These are phyloP conservation scores for Penicillium cataractarum DNA, from an alignment of 495 filamentous ascomycete genomes.

Conservation along the genomic window DNA sequence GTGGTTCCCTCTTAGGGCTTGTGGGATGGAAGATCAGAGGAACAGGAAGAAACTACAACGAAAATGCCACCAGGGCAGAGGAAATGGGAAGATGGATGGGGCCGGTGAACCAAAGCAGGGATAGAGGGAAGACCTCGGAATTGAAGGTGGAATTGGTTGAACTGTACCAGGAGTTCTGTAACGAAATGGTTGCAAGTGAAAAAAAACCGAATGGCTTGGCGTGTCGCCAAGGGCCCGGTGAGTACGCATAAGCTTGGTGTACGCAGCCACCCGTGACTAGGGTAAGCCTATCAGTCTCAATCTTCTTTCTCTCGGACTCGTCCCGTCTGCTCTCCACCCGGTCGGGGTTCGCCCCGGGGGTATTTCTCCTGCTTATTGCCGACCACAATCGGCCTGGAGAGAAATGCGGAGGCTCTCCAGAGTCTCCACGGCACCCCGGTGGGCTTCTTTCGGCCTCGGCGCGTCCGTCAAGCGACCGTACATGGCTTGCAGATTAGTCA, in stretches of 20 bases:
- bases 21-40: background rate
- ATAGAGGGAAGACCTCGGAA: background rate
- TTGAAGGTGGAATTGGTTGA: no score
- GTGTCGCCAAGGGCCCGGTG: slow-evolving; percentile 15
- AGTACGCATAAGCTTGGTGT: slow-evolving; percentile 22
- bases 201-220: slow-evolving; percentile 13
- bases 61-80: background rate
- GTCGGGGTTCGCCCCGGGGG: background rate
- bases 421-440: slow-evolving; percentile 13
- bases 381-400: slow-evolving; percentile 22
- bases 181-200: background rate
- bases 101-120: background rate
- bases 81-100: background rate
- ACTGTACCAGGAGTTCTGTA: background rate
- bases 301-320: no score
- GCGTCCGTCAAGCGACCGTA: background rate
- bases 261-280: background rate
- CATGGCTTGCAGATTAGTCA: slow-evolving; percentile 12
- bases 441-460: slow-evolving; percentile 18
- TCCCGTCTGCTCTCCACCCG: background rate
- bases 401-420: slow-evolving; percentile 28
- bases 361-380: slow-evolving; percentile 2
- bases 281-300: no score
- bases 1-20: slow-evolving; percentile 1
- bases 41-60: background rate